Base-by-base conservation (phyloP, 148 eudicot genomes). In the Nepenthes mirabilis region DNA sequence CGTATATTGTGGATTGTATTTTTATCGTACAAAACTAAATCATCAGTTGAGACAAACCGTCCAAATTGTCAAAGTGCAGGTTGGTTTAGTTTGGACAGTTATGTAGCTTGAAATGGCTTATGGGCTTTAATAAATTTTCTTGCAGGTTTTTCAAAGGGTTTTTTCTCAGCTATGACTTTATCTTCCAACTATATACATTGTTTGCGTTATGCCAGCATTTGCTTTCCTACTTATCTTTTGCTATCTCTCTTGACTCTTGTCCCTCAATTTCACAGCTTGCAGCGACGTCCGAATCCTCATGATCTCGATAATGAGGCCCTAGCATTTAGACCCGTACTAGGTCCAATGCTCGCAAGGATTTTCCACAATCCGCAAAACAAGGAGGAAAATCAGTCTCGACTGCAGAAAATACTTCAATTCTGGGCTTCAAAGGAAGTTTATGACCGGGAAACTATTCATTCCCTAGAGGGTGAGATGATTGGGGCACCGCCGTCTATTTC, bases 351-450 rank as follows among this genome's bases (percentile, higher is more conserved):
- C 68, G 91, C 82, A 11, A 82, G 91, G 71, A 79, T 93, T 63
- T 93, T 80, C 77, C 96, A 93, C 77, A 86, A 93, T 63, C 96
- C 96, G 34, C 87, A 77, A 23, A 86, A 88, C 66, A 83, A 79
- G 80, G 96, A 82, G 37, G 99, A 93, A 80, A 93, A 93, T 62
- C 99, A 88, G 64, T 80, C 84, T 14, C 89, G 96, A 6, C 72
- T 93, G 63, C 88, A 88, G 76, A 93, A 93, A 68, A 89, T 93
- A 53, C 62, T 93, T 70, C 96, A 93, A 61, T 93, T 93, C 67
- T 93, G 99, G 99, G 95, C 89, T 50, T 72, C 99, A 37, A 93
- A 88, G 75, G 99, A 93, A 79, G 99, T 93, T 36, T 93, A 80
- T 79, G 99, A 88, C 72, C 81, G 78, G 60, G 95, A 86, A 58